phyloP scores from a whole-genome alignment of 2,329 filamentous ascomycete genomes.

The Chalaropsis ovoidea region DNA sequence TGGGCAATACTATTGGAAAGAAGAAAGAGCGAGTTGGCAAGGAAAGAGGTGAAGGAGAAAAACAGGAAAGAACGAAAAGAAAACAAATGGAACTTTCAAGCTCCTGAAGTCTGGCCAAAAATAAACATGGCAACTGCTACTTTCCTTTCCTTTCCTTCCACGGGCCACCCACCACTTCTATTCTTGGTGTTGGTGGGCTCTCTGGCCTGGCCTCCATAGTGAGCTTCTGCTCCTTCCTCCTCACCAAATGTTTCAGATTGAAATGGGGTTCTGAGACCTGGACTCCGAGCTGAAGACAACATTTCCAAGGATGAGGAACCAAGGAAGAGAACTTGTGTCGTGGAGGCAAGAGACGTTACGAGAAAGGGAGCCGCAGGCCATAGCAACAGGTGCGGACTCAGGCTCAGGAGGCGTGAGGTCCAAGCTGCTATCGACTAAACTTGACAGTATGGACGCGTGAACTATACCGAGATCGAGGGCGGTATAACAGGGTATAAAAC shows the following conservation, averaged over 20 bases:
- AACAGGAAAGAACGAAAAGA: slow-evolving; percentile 1
- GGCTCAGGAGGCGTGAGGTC: background rate
- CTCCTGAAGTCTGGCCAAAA: slow-evolving; percentile 1
- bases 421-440: background rate
- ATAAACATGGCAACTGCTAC: background rate
- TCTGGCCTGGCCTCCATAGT: background rate
- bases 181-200: background rate
- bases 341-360: too few species aligned
- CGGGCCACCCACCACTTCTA: slow-evolving; percentile 13
- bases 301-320: background rate
- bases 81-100: background rate
- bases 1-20: background rate
- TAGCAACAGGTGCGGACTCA: background rate
- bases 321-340: background rate
- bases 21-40: background rate
- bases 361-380: background rate
- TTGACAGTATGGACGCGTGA: background rate
- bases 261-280: slow-evolving; percentile 12
- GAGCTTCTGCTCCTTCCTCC: background rate
- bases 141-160: slow-evolving; percentile 3
- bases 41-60: background rate
- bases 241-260: slow-evolving; percentile 14
- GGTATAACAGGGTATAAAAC: slow-evolving; percentile 10
- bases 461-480: background rate
- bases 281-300: slow-evolving; percentile 5